phyloP scores from a whole-genome alignment of 768 basidiomycete genomes.

The Lentinula edodes region DNA sequence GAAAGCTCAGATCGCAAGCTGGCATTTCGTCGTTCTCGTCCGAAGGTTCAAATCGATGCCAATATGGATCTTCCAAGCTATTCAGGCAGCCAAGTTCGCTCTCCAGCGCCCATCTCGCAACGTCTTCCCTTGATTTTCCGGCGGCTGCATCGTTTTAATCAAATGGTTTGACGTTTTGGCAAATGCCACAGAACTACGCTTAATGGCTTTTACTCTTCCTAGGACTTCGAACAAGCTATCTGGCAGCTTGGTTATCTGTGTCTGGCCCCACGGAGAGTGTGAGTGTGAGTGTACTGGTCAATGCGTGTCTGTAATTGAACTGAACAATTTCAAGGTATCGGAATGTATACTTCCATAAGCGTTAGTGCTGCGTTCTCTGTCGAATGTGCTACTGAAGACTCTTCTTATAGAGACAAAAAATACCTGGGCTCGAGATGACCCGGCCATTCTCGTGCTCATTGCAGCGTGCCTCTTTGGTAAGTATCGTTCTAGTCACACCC shows the following conservation, averaged over 20 bases:
- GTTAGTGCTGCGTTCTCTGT: constrained; percentile 36
- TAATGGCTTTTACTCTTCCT: constrained; percentile 1
- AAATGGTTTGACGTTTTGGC: constrained; percentile 57
- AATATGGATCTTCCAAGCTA: constrained; percentile 20
- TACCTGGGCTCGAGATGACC: constrained; percentile 96
- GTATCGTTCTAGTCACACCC: constrained; percentile 14
- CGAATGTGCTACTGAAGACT: background rate
- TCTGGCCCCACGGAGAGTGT: constrained; percentile 90
- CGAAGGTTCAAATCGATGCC: constrained; percentile 3
- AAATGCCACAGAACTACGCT: constrained; percentile 2
- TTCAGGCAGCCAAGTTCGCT: constrained; percentile 26
- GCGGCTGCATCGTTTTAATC: constrained; percentile 74
- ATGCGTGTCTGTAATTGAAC: constrained; percentile 1
- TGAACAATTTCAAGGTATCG: constrained; percentile 55
- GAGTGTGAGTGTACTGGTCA: constrained; percentile 20
- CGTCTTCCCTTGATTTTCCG: constrained; percentile 79
- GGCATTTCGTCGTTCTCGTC: constrained; percentile 31
- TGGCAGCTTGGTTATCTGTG: constrained; percentile 96
- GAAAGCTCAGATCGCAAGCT: constrained; percentile 16
- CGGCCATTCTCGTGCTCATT: constrained; percentile 88
- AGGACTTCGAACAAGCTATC: constrained; percentile 97
- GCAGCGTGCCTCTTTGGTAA: constrained; percentile 70
- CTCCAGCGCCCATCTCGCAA: constrained; percentile 34
- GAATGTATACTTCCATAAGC: constrained; percentile 97
- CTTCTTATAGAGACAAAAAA: constrained; percentile 82